phyloP scores from a whole-genome alignment of 352 stramenopile genomes.

The Globisporangium acanthophoron region DNA sequence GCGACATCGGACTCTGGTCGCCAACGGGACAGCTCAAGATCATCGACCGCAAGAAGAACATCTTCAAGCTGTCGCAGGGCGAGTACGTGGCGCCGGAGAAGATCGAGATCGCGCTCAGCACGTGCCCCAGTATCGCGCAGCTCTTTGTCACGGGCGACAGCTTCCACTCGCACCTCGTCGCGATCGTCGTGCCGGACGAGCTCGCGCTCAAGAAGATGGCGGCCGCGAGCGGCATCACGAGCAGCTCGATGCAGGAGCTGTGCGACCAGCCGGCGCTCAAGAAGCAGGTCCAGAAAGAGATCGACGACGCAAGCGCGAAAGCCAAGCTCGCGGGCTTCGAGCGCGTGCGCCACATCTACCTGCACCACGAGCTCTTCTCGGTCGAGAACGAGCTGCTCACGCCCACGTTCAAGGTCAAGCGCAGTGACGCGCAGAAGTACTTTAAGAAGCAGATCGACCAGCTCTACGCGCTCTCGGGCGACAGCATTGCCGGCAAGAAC shows the following conservation, averaged over 20 bases:
- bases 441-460: slow-evolving; percentile 69
- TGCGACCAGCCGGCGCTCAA: slow-evolving; percentile 45
- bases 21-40: slow-evolving; percentile 88
- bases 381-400: slow-evolving; percentile 94
- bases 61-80: no score
- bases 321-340: slow-evolving; percentile 91
- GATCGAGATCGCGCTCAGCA: slow-evolving; percentile 93
- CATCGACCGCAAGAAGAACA: slow-evolving; percentile 91
- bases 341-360: slow-evolving; percentile 86
- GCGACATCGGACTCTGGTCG: slow-evolving; percentile 95
- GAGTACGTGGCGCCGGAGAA: slow-evolving; percentile 98
- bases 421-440: slow-evolving; percentile 48
- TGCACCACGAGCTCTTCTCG: slow-evolving; percentile 89
- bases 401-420: slow-evolving; percentile 97
- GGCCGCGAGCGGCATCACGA: slow-evolving; percentile 25
- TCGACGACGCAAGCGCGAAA: slow-evolving; percentile 43
- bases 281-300: slow-evolving; percentile 37
- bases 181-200: slow-evolving; percentile 88
- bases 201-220: slow-evolving; percentile 26
- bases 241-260: slow-evolving; percentile 32
- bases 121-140: slow-evolving; percentile 89
- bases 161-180: slow-evolving; percentile 93
- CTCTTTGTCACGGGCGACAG: slow-evolving; percentile 96
- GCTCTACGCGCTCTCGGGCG: slow-evolving; percentile 60
- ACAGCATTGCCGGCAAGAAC: slow-evolving; percentile 37